These are phyloP conservation scores for Colletotrichum destructivum DNA, from an alignment of 2,329 filamentous ascomycete genomes.

Conservation along the genomic window DNA sequence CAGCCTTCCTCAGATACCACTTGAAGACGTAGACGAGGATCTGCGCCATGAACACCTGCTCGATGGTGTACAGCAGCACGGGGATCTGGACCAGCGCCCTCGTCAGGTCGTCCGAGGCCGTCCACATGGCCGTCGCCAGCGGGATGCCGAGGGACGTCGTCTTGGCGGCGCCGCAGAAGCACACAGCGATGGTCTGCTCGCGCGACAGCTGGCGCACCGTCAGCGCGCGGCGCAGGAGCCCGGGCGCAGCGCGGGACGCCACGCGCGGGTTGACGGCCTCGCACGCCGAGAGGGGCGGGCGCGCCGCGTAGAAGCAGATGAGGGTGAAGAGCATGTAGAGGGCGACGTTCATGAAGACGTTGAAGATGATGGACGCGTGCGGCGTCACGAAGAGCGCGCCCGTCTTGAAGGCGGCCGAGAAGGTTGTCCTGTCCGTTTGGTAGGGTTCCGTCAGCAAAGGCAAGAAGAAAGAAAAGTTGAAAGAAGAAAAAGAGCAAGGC, in stretches of 20 bases:
- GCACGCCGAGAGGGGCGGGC: conserved; percentile 56
- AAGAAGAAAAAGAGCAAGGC: neutral
- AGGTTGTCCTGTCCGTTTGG: conserved; percentile 70
- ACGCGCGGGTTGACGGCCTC: conserved; percentile 52
- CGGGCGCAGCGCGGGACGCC: conserved; percentile 46
- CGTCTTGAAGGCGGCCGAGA: conserved; percentile 76
- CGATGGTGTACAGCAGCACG: conserved; percentile 73
- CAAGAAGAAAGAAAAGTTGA: neutral
- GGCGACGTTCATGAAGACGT: conserved; percentile 77
- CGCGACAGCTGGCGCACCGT: conserved; percentile 68
- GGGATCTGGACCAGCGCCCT: conserved; percentile 75
- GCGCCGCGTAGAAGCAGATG: conserved; percentile 69
- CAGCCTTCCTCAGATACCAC: conserved; percentile 57
- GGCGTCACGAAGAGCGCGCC: conserved; percentile 72
- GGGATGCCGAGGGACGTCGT: conserved; percentile 80
- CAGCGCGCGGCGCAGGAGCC: conserved; percentile 52
- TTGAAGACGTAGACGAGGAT: conserved; percentile 63
- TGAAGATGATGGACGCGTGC: conserved; percentile 74
- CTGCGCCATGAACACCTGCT: conserved; percentile 67
- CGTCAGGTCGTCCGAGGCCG: conserved; percentile 66
- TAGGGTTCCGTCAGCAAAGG: neutral
- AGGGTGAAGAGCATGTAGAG: conserved; percentile 74
- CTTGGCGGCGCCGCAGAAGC: conserved; percentile 82
- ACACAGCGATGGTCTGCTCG: conserved; percentile 78
- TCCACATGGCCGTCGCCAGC: conserved; percentile 78